Base-by-base conservation (phyloP, 192 early-diverging fungal species). In the Backusella luteola region DNA sequence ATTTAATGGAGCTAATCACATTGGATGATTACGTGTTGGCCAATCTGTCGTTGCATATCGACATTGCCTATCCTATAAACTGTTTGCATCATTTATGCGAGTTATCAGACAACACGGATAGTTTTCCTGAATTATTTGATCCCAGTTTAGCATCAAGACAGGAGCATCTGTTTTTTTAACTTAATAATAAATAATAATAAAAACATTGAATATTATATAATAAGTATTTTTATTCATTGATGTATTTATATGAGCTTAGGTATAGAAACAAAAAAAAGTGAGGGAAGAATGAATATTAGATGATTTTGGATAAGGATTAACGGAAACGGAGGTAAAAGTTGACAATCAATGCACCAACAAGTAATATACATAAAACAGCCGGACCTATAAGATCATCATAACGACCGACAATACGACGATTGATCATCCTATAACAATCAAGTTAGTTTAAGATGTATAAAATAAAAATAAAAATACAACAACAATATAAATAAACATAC, bases 361-460 rank as follows among this genome's bases (percentile, higher is more conserved):
- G 81, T 67, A 91, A 86, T 49, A 84, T 72, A 76, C 92, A 92
- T 66, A 95, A 83, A 29, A 92, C 63, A 4, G 90, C 91, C 23
- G 94, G 94, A 34, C 92, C 66, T 86, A 79, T 14, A 88, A 74
- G 29, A 78, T 95, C 93, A 77, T 95, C 94, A 78, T 95, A 95
- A 15, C 91, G 90, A 15, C 92, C 93, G n/a, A 74, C 59, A 69
- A 81, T 44, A 41, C 73, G 80, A 67, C 76, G 76, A 71, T 81
- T 81, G 34, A 81, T 81, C 80, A 81, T 81, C 69, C 76, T 77
- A 63, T 34, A 39, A 73, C 6, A n/a, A n/a, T 9, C 26, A 46
- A 34, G 35, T 23, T 12, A 44, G n/a, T 29, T 21, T 34, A 34
- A 56, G 23, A 52, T 53, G 42, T 19, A 63, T 9, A 35, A 39